Evolutionary conservation across 257 asterid species (phyloP), one percentile per base, ranked within the genome.

Genomic region (Apocynum venetum): DNA sequence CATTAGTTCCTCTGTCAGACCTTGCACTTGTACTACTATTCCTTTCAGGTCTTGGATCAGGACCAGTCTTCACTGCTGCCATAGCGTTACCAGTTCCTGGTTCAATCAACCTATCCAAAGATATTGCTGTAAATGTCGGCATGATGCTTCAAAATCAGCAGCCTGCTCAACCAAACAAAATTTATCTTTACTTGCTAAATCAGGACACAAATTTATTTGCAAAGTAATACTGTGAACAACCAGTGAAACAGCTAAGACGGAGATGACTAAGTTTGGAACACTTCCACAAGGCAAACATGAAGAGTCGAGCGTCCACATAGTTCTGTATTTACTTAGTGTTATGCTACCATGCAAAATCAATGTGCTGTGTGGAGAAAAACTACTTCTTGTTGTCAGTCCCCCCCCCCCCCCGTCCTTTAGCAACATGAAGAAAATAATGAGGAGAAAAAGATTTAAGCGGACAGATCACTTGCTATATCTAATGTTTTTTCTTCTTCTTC

Each of bases 31-130:
- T 56, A 76, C 86, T 86, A 76, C 51, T 82, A 67, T 87, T 81
- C 87, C 91, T 83, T 77, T 72, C 92, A 43, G 79, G 79, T 76
- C 80, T 83, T 0, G 85, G 49, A 84, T 85, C 89, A 68, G 84
- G 72, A 78, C 79, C 82, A 65, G 69, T 83, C 72, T 76, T 75
- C 65, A 56, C 79, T 10, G 76, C 79, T 19, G 84, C 79, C 91
- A 82, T 88, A 77, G 96, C 79, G 60, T 87, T 88, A 3, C 82
- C 76, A 48, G 84, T 74, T 65, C 92, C 92, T 67, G 97, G 84
- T 83, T 91, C 99, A 75, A 93, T 86, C 53, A 96, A 83, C 70
- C 96, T 90, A 84, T 93, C 99, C 59, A 96, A 80, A 73, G 97
- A 89, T 82, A 90, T 68, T 67, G 99, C 94, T 75, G 99, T 85